A percentile compares a stretch with the other conserved stretches of the same genome.
Evolutionary conservation across 495 filamentous ascomycete species (phyloP).

Genomic region (Staphylotrichum tortipilum): DNA sequence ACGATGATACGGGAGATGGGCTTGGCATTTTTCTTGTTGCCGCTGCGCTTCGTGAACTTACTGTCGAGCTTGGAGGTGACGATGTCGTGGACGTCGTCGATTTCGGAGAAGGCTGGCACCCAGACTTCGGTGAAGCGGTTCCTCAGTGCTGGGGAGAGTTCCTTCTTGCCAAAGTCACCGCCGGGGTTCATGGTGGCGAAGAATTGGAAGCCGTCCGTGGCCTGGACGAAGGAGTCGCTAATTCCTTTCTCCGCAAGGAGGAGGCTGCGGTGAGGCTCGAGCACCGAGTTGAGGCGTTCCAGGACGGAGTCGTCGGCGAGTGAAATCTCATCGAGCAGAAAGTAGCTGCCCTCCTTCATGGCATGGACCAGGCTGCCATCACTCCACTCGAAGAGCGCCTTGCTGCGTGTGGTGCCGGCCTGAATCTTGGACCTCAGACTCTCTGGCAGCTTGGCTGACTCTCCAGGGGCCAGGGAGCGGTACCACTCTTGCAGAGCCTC

Average conservation of each 20-base stretch:
- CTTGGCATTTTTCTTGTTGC: conserved; percentile 11
- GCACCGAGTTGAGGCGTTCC: conserved; percentile 93
- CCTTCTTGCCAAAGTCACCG: conserved; percentile 94
- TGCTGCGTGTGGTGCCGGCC: conserved; percentile 50
- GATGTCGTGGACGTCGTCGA: conserved; percentile 80
- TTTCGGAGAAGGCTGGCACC: conserved; percentile 77
- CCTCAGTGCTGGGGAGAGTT: conserved; percentile 87
- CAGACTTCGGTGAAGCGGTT: conserved; percentile 99
- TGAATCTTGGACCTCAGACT: conserved; percentile 50
- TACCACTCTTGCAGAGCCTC: conserved; percentile 36
- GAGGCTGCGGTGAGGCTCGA: conserved; percentile 78
- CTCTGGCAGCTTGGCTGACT: conserved; percentile 33
- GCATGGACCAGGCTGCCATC: conserved; percentile 92
- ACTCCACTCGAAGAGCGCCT: conserved; percentile 90
- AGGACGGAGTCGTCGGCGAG: conserved; percentile 96
- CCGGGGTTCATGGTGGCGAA: conserved; percentile 99
- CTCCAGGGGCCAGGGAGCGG: conserved; percentile 21
- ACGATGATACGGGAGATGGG: conserved; percentile 59
- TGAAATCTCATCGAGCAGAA: conserved; percentile 95
- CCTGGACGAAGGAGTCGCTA: conserved; percentile 66
- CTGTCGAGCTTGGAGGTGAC: conserved; percentile 60
- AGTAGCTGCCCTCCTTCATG: conserved; percentile 83
- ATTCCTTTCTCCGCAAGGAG: conserved; percentile 90
- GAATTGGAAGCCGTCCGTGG: conserved; percentile 82
- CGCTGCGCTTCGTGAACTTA: conserved; percentile 20